phyloP scores from a whole-genome alignment of 768 basidiomycete genomes.

The Clitopilus hobsonii region DNA sequence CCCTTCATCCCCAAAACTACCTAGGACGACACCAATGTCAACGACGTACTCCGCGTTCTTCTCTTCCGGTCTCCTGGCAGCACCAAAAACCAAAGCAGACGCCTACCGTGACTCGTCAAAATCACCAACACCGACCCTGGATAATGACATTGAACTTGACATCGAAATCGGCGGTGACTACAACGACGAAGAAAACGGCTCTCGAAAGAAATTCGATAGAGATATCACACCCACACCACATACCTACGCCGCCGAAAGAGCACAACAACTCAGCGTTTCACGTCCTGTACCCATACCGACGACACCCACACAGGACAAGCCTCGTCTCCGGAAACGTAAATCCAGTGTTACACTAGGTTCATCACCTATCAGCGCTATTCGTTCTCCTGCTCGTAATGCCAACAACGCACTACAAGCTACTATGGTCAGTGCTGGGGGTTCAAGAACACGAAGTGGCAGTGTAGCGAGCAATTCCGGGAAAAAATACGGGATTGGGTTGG shows the following conservation, averaged over 20 bases:
- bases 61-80: conserved; percentile 64
- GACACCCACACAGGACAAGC: conserved; percentile 14
- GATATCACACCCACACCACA: conserved; percentile 18
- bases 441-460: conserved; percentile 34
- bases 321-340: conserved; percentile 54
- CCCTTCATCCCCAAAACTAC: conserved; percentile 3
- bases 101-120: conserved; percentile 9
- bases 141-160: conserved; percentile 31
- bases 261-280: conserved; percentile 1
- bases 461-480: conserved; percentile 17
- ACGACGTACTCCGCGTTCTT: conserved; percentile 62
- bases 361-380: conserved; percentile 54
- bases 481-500: conserved; percentile 3
- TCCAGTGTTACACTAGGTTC: conserved; percentile 54
- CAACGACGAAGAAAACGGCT: background rate
- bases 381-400: conserved; percentile 49
- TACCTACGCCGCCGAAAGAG: background rate
- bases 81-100: conserved; percentile 21
- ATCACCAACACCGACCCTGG: conserved; percentile 14
- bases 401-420: conserved; percentile 48
- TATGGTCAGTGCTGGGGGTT: conserved; percentile 34
- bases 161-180: conserved; percentile 6
- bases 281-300: conserved; percentile 8
- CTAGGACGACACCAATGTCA: conserved; percentile 20
- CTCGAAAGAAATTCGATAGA: background rate